Base-by-base conservation (phyloP, 345 rosid genomes). In the Lepidium aucheri region DNA sequence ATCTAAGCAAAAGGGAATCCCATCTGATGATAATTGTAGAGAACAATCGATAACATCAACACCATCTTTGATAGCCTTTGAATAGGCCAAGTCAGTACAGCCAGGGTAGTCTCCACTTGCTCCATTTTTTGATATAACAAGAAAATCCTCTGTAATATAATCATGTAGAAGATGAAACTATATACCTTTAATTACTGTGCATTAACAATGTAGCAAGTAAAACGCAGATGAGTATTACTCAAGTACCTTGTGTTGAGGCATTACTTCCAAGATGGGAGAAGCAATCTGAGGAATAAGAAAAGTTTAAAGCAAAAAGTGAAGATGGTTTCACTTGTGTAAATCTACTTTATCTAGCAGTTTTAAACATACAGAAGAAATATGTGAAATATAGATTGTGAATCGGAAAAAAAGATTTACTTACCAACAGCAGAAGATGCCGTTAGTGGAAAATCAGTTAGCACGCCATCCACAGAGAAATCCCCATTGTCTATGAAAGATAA, bases 71-170 rank as follows among this genome's bases (percentile, higher is more conserved):
- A 94, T 84, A 51, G 99, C 99, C 17, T 74, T 70, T 62, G 32
- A 32, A 73, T 94, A 94, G 51, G 97, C 97, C 83, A 73, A 38
- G 76, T 90, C 78, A 16, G 97, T 90, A 70, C 97, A 85, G 43
- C 89, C 84, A 38, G 99, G 95, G 74, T 66, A 86, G 76, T 94
- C 95, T 52, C 96, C 99, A 60, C 99, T 94, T 43, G 99, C 97
- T 58, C 97, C 96, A 79, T 83, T 71, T 63, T 75, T 79, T 14
- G 97, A 84, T 74, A 94, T 84, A 59, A 94, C 79, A 65, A 68
- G 68, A 40, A 82, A 57, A 8, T 70, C 38, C 20, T 34, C 99
- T 90, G 78, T 15, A 63, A 39, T 60, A 78, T 57, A 65, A 52
- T 42, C 76, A 59, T 45, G 44, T 11, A 43, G 59, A 18, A 53